These are phyloP conservation scores for Chloris gayana DNA, from an alignment of 176 grass and related monocot species.

Conservation along the genomic window DNA sequence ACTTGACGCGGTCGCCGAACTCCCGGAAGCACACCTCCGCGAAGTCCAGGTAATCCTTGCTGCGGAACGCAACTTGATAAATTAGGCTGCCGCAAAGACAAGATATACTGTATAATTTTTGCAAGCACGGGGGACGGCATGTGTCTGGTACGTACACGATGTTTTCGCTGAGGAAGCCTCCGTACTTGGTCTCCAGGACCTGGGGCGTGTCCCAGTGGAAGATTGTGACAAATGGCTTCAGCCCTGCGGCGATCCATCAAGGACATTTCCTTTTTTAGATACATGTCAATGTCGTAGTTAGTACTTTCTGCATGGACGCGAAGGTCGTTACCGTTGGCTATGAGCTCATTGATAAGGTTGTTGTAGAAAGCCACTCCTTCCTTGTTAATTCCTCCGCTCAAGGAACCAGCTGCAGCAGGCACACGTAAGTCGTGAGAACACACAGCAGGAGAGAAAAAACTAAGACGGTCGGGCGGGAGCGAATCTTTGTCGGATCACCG, in stretches of 20 bases:
- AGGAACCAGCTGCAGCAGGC: constrained; percentile 48
- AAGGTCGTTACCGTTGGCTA: constrained; percentile 49
- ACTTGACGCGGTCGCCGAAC: constrained; percentile 78
- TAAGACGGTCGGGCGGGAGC: neutral
- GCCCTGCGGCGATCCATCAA: constrained; percentile 23
- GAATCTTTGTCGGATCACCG: neutral
- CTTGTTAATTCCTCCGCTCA: constrained; percentile 69
- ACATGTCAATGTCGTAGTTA: neutral
- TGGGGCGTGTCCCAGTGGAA: constrained; percentile 83
- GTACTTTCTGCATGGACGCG: neutral
- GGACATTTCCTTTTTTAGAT: neutral
- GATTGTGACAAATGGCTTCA: constrained; percentile 66
- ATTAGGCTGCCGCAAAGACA: neutral
- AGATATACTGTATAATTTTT: neutral
- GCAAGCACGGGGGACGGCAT: no score
- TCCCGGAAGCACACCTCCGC: constrained; percentile 58
- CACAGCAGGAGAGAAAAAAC: neutral
- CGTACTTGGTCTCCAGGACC: constrained; percentile 66
- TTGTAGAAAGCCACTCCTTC: constrained; percentile 76
- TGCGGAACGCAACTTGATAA: neutral
- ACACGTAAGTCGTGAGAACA: neutral
- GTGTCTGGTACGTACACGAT: constrained; percentile 46
- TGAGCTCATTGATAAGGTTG: constrained; percentile 64
- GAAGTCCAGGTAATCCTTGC: constrained; percentile 71
- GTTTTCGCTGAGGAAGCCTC: constrained; percentile 63